Evolutionary conservation across 2,329 filamentous ascomycete genomes (phyloP), one percentile per base, ranked within the genome.

Genomic region (Phialocephala sp.): DNA sequence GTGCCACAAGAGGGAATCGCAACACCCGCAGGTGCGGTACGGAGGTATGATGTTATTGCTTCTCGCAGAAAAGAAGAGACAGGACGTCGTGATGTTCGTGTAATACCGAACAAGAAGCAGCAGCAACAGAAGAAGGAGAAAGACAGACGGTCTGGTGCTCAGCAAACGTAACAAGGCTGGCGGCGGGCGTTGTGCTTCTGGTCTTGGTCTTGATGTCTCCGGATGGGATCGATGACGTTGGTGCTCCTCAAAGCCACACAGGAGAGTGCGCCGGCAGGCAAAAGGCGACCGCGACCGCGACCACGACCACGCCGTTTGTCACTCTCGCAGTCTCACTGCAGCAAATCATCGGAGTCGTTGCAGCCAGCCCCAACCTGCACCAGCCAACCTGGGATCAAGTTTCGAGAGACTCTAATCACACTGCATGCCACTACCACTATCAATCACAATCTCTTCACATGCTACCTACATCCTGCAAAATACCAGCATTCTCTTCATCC

Each of bases 341-440:
- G 45, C 20, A 50, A 22, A 22, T 50, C n/a, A 50, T 43, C n/a
- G 41, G 41, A 5, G n/a, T 43, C 15, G 41, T n/a, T 18, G 8
- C 32, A 57, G 35, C 55, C 35, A 39, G 41, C 15, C 12, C 27
- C 27, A 32, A 6, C 27, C 27, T 3, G 27, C 27, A 41, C 9
- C 11, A 41, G 11, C 37, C 37, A 41, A 18, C 37, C 37, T 14
- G 37, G 2, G 37, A 41, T 41, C 37, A 41, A 12, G 37, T 41
- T 50, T 50, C 20, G n/a, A 50, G n/a, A 24, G 22, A 22, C 9
- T 35, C 50, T 54, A 54, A 54, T 54, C 50, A 27, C 50, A 15
- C 24, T 54, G 50, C 50, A 54, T 54, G 50, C 24, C 50, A 32
- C 50, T 41, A 41, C 15, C 37, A 41, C 37, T 41, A 14, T 3